phyloP scores from a whole-genome alignment of 2,329 filamentous ascomycete genomes.

The Dothistroma septosporum region DNA sequence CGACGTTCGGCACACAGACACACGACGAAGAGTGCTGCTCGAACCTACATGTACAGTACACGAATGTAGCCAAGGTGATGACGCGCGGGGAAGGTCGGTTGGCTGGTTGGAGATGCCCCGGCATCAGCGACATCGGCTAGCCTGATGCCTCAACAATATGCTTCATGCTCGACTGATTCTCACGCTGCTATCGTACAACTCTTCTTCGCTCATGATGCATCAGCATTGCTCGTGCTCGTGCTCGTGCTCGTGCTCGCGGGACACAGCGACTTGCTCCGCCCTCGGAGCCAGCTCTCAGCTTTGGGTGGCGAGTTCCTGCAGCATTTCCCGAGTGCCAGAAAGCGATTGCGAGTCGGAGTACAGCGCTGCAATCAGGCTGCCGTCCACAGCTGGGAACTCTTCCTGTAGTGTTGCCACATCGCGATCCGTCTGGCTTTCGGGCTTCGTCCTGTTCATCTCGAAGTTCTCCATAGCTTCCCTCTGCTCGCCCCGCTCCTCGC shows the following conservation, averaged over 20 bases:
- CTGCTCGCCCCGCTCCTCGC: conserved; percentile 36
- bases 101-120: neutral
- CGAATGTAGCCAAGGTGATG: neutral
- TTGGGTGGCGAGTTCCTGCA: conserved; percentile 36
- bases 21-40: neutral
- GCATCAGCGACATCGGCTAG: neutral
- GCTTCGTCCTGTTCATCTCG: conserved; percentile 39
- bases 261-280: neutral
- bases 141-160: neutral
- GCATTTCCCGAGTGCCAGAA: conserved; percentile 44
- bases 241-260: no score
- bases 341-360: conserved; percentile 42
- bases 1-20: neutral
- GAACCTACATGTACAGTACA: no score
- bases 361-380: conserved; percentile 44
- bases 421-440: conserved; percentile 38
- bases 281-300: neutral
- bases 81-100: neutral
- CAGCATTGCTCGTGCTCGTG: neutral
- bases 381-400: conserved; percentile 45
- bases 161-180: neutral
- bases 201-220: neutral
- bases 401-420: conserved; percentile 41
- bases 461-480: conserved; percentile 42
- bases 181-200: neutral